Base-by-base conservation (phyloP, 768 basidiomycete species). In the Mycena maculata region DNA sequence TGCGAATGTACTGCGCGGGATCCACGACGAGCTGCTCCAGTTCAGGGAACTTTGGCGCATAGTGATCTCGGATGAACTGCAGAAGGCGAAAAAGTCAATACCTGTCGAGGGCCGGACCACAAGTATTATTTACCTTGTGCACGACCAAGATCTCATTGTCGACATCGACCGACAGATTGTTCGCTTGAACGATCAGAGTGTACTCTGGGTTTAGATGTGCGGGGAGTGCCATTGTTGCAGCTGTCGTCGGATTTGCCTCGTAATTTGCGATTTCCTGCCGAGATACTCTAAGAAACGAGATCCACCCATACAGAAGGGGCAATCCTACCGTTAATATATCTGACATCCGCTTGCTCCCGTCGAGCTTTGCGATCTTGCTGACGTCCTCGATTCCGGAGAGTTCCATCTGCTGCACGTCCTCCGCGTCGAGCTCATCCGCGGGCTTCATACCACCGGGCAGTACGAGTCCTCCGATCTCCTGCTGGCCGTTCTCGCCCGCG, bases 91-190 rank as follows among this genome's bases (percentile, higher is more conserved):
- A 63, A 28, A 63, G 60, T 72, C 63, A 76, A 74, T 60, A 73
- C 49, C 4, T 57, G 63, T 31, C 48, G 28, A 63, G 54, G 13
- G 42, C 48, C 15, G 1, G 20, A 56, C 69, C 18, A 57, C 42
- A 49, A 36, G 48, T 60, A 75, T 79, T 69, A 75, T 79, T 69
- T 72, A 87, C 95, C 86, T 99, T 99, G 82, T 99, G 95, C 0
- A 99, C 96, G 33, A 99, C 85, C 38, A 99, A 84, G 60, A 98
- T 94, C 78, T 99, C 98, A 73, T 99, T 99, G 80, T 99, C 98
- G 7, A 99, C 90, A 73, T 99, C 98, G 45, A 99, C 98, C 2
- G 96, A 95, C 63, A 99, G 83, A 79, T 99, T 99, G 83, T 99
- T 99, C 27, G 98, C 95, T 72, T 95, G 91, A 6, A 99, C 98